phyloP scores from a whole-genome alignment of 1,284 basidiomycete genomes.

The Rhodotorula sp. region DNA sequence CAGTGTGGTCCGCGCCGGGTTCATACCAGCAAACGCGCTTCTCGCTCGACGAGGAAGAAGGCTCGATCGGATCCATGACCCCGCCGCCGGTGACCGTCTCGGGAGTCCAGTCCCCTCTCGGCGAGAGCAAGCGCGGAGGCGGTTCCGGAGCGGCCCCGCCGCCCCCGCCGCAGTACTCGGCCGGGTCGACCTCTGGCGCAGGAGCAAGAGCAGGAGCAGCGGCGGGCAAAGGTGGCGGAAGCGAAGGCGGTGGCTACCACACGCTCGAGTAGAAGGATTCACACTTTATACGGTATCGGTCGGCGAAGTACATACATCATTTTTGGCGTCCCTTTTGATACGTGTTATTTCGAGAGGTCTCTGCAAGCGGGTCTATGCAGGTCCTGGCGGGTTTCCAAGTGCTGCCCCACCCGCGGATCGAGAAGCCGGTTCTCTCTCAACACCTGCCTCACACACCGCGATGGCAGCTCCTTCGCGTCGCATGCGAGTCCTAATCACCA shows the following conservation, averaged over 20 bases:
- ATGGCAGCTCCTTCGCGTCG: background rate
- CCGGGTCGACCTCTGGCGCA: background rate
- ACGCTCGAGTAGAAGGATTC: slow-evolving; percentile 14
- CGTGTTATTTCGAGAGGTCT: background rate
- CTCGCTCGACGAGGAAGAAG: slow-evolving; percentile 24
- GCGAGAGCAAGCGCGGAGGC: background rate
- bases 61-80: background rate
- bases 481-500: slow-evolving; percentile 49
- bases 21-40: slow-evolving; percentile 16
- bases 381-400: background rate
- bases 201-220: background rate
- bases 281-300: no score
- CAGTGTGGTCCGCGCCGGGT: slow-evolving; percentile 33
- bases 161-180: background rate
- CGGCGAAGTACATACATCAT: background rate
- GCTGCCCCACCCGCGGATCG: background rate
- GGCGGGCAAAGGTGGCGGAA: background rate
- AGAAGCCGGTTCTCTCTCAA: no score
- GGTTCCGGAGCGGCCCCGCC: background rate
- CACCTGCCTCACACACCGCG: background rate
- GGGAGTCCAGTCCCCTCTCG: background rate
- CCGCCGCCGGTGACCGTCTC: background rate
- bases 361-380: background rate
- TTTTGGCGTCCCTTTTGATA: background rate
- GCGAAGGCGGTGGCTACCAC: slow-evolving; percentile 35